Conservation (phyloP, 305 asterid species). For the Ajuga reptans region DNA sequence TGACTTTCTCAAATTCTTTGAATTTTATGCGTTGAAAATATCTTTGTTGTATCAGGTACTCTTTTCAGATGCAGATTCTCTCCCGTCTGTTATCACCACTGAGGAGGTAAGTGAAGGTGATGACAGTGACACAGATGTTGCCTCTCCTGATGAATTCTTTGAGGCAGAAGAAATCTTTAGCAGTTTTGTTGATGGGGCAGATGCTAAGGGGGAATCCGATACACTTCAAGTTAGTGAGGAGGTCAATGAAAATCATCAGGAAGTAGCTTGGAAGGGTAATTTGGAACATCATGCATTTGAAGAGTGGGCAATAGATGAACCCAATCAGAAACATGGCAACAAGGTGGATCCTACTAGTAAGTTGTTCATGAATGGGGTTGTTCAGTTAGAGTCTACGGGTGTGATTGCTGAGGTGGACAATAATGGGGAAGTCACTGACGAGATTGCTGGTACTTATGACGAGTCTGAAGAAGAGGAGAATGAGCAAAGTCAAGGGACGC, state of each 20-base stretch:
- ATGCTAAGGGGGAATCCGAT: conserved; percentile 47
- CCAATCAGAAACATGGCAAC: conserved; percentile 28
- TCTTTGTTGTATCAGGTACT: conserved; percentile 56
- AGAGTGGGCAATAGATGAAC: conserved; percentile 68
- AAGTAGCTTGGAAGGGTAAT: conserved; percentile 44
- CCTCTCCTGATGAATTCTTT: conserved; percentile 81
- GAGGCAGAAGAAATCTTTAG: conserved; percentile 95
- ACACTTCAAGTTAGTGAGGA: conserved; percentile 27
- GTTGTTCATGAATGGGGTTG: conserved; percentile 27
- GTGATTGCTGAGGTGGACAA: conserved; percentile 27
- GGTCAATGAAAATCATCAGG: conserved; percentile 41
- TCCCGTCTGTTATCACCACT: conserved; percentile 41
- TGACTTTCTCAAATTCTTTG: conserved; percentile 21
- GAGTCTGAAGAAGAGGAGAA: conserved; percentile 38
- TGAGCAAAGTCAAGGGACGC: conserved; percentile 31
- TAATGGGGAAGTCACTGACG: conserved; percentile 24
- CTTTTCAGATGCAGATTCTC: conserved; percentile 78
- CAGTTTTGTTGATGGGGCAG: conserved; percentile 55
- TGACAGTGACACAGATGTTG: conserved; percentile 56
- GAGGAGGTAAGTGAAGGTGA: conserved; percentile 46
- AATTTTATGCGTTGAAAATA: conserved; percentile 30
- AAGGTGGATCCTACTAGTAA: conserved; percentile 24
- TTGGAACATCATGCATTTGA: conserved; percentile 57
- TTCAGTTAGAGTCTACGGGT: conserved; percentile 21
- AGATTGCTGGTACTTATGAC: conserved; percentile 16